Base-by-base conservation (phyloP, 495 filamentous ascomycete species). In the Parachaetomium inaequale region DNA sequence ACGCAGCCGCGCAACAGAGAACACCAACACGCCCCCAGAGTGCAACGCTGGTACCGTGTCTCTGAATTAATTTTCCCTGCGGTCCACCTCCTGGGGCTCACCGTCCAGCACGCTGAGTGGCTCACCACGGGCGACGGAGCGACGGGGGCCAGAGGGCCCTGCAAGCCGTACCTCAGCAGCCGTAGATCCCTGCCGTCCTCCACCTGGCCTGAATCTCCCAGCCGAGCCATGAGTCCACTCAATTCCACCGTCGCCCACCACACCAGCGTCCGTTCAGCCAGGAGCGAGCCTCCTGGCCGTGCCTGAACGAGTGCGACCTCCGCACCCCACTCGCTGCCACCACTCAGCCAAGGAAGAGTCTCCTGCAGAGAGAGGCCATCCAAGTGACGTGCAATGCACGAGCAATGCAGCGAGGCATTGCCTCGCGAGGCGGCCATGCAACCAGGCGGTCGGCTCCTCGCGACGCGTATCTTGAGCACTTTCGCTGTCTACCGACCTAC, bases 161-260 rank as follows among this genome's bases (percentile, higher is more conserved):
- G 70, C 66, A 68, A 65, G 66, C 65, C 50, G 56, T 21, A 14
- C 51, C 53, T 21, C 38, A 68, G 68, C 54, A 64, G 55, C 62
- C 66, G 69, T 66, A 63, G 64, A 72, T 72, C 72, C 72, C 65
- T 74, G 72, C 63, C 62, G 53, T 68, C 66, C 53, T 69, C 64
- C 70, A 66, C 53, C 71, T 67, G 69, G 68, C 68, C 64, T 70
- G 70, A 74, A 70, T 72, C 67, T 72, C 71, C 66, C 64, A 73
- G 67, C 69, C 72, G 71, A 75, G 67, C 62, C 38, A 64, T 60
- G 62, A 72, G 62, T 71, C 70, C 68, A 68, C 69, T 65, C 65
- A 66, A 67, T 62, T 68, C 61, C 63, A 53, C 50, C 60, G 63
- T 65, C 66, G 59, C 63, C 65, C 70, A 68, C 68, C 71, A 70